Conservation (phyloP, 2,329 filamentous ascomycete genomes). For the Xylaria hypoxylon region DNA sequence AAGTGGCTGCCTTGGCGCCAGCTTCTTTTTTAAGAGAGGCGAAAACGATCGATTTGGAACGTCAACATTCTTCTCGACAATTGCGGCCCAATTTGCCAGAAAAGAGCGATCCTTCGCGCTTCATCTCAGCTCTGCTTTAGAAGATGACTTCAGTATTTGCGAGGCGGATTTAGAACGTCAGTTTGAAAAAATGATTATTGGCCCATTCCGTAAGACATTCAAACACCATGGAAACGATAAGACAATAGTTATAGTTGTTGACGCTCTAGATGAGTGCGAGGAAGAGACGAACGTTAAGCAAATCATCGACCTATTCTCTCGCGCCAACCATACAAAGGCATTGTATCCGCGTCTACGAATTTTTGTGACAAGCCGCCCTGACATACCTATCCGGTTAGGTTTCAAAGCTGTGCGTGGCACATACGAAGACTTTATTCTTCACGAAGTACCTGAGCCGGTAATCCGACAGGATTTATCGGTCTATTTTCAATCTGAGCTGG, state of each 20-base stretch:
- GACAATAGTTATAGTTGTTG: conserved; percentile 10
- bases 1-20: conserved; percentile 37
- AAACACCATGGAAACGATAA: fast-evolving
- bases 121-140: background rate
- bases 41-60: conserved; percentile 12
- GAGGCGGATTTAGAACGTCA: background rate
- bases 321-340: background rate
- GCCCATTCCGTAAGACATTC: background rate
- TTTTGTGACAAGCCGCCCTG: conserved; percentile 59
- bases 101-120: background rate
- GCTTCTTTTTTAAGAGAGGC: conserved; percentile 58
- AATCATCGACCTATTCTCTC: conserved; percentile 9
- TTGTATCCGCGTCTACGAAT: background rate
- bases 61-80: conserved; percentile 16
- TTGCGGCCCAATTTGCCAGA: conserved; percentile 21
- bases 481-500: conserved; percentile 51
- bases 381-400: conserved; percentile 53
- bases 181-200: conserved; percentile 19
- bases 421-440: conserved; percentile 52
- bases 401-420: conserved; percentile 50
- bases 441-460: conserved; percentile 49
- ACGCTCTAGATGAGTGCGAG: conserved; percentile 28
- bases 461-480: conserved; percentile 54
- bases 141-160: conserved; percentile 7
- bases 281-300: background rate